These are phyloP conservation scores for Pelargonium citronellum DNA, from an alignment of 441 rosid species.

Conservation along the genomic window DNA sequence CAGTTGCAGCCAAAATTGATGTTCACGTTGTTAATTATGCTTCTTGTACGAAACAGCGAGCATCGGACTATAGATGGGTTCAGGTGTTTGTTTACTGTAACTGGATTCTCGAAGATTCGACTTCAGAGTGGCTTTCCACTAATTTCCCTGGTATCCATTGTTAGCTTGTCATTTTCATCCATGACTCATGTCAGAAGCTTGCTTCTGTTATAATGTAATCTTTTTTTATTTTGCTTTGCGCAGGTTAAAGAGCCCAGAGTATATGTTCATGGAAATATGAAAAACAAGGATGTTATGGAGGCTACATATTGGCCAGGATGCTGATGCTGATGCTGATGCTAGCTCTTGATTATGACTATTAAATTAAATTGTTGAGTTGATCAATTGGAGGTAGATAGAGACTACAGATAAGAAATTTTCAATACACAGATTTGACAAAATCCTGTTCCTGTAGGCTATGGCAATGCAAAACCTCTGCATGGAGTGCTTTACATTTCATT, in stretches of 20 bases:
- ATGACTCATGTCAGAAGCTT: neutral
- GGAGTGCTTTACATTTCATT: no score
- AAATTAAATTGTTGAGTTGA: no score
- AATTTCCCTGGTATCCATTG: slow-evolving; percentile 43
- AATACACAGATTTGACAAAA: no score
- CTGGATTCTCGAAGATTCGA: slow-evolving; percentile 58
- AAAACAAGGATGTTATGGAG: slow-evolving; percentile 24
- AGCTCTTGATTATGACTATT: neutral
- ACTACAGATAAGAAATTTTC: no score
- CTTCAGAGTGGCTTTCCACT: slow-evolving; percentile 53
- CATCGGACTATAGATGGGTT: slow-evolving; percentile 57
- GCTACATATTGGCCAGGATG: slow-evolving; percentile 47
- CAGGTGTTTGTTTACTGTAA: slow-evolving; percentile 52
- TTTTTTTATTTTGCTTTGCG: slow-evolving; percentile 14
- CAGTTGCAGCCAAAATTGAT: neutral
- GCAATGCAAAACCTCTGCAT: no score
- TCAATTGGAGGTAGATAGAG: no score
- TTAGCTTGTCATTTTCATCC: neutral
- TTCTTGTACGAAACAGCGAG: slow-evolving; percentile 35
- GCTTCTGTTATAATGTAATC: neutral
- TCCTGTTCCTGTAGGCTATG: no score
- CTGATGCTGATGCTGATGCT: neutral
- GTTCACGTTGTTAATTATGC: neutral
- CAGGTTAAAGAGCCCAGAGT: slow-evolving; percentile 55
- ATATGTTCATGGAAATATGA: slow-evolving; percentile 39